A percentile compares a stretch with the other conserved stretches of the same genome.
Conservation (phyloP, 129 eudicot species). For the Deinandra increscens region DNA sequence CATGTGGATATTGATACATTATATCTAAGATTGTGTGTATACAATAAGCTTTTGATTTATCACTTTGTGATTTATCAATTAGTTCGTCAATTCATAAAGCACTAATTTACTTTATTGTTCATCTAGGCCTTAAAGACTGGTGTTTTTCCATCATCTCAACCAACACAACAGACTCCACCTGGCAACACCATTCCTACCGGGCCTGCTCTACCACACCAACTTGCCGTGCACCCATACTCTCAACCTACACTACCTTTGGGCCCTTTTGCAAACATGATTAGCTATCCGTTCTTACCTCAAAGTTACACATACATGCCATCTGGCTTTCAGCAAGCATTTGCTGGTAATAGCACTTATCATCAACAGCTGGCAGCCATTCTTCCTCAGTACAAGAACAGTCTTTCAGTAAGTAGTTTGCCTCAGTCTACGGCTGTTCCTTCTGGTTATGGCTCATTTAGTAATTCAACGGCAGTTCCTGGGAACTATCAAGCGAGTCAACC, state of each 20-base stretch:
- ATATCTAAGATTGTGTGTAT: neutral
- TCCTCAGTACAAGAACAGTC: conserved; percentile 77
- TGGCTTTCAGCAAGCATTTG: conserved; percentile 84
- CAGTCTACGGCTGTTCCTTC: conserved; percentile 85
- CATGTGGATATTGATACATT: neutral
- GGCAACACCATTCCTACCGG: conserved; percentile 67
- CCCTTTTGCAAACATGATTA: conserved; percentile 75
- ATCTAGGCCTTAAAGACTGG: conserved; percentile 70
- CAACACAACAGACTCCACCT: conserved; percentile 57
- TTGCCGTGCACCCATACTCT: conserved; percentile 73
- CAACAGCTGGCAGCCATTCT: conserved; percentile 74
- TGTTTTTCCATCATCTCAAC: conserved; percentile 64
- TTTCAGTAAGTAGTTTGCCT: conserved; percentile 72
- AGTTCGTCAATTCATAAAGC: neutral
- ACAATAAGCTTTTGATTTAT: too few relatives aligned
- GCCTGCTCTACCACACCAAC: conserved; percentile 77
- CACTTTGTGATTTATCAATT: neutral
- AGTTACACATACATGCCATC: conserved; percentile 89
- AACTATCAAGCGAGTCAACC: conserved; percentile 74
- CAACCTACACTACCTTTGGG: conserved; percentile 84
- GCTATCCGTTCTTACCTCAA: conserved; percentile 79
- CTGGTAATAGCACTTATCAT: conserved; percentile 77
- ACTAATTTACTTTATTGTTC: conserved; percentile 6
- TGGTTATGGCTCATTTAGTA: conserved; percentile 78
- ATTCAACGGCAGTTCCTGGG: conserved; percentile 62